Percentiles rank a stretch among this genome's conserved stretches.
phyloP scores from a whole-genome alignment of 2,329 filamentous ascomycete genomes.

The Emmonsiellopsis sp. region DNA sequence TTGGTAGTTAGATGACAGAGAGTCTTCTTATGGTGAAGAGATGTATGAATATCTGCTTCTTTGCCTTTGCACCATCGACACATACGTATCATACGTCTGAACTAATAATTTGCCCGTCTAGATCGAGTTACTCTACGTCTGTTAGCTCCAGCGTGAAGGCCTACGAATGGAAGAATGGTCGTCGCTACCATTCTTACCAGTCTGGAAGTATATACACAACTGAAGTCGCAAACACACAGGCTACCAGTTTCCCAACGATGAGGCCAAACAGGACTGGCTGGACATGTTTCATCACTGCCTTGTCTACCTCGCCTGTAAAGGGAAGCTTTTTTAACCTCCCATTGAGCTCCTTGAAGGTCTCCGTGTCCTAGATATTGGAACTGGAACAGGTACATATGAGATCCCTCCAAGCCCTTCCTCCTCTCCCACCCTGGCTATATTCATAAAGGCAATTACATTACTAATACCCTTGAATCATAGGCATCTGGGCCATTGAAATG shows the following conservation, averaged over 20 bases:
- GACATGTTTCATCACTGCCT: conserved; percentile 28
- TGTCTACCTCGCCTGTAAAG: conserved; percentile 12
- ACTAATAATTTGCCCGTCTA: background rate
- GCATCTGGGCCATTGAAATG: conserved; percentile 23
- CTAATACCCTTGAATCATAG: conserved; percentile 3
- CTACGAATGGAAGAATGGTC: conserved; percentile 6
- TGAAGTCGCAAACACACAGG: background rate
- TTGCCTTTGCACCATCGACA: background rate
- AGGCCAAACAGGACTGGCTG: conserved; percentile 27
- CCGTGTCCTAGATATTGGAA: conserved; percentile 21
- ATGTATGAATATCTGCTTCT: background rate
- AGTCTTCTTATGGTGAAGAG: background rate
- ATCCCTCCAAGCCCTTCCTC: background rate
- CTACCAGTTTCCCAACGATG: conserved; percentile 28
- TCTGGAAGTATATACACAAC: background rate
- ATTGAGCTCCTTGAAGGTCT: conserved; percentile 8
- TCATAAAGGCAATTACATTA: background rate
- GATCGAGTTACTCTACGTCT: background rate
- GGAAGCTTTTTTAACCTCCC: conserved; percentile 22
- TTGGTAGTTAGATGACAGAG: background rate
- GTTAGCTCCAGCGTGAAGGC: background rate
- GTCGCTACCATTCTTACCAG: conserved; percentile 10
- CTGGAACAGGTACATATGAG: conserved; percentile 18
- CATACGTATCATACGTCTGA: background rate
- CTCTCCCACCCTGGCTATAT: background rate